Evolutionary conservation across 129 eudicot genomes (phyloP), one percentile per base, ranked within the genome.

Genomic region (Chrysanthemum lavandulifolium): DNA sequence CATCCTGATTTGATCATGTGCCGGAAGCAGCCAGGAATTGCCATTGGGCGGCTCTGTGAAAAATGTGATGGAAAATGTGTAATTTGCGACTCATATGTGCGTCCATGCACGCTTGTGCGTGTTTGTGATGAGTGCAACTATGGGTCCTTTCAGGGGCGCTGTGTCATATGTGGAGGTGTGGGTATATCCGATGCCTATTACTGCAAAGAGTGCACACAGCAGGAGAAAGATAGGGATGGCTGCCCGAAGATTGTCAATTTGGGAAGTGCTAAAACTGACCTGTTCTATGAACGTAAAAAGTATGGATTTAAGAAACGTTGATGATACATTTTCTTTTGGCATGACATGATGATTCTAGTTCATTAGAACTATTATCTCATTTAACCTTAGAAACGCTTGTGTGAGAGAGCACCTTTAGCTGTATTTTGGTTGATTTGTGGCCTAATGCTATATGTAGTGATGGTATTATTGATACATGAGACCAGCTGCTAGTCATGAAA

Each of bases 1-100:
- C 96, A 86, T 76, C 96, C 96, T 6, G 96, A 89, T 82, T 65
- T 89, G 82, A 89, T 89, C 65, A 89, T 89, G 96, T 86, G 96
- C 66, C 83, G 96, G 36, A 89, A 89, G 71, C 91, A 89, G 54
- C 96, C 96, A 14, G 96, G 96, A 57, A 89, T 89, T 11, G 96
- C 91, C n/a, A 89, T 89, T 23, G 96, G 96, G 40, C 74, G 96
- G 19, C 84, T 89, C 6, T 89, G 91, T 65, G 91, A 89, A 74
- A 89, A 89, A 73, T 80, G 84, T 60, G 96, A 89, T 50, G 96
- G 96, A 6, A 89, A 89, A 47, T 89, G 89, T 52, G 91, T 89
- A 40, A 71, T 86, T 25, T 86, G 96, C 6, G 96, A 89, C 77
- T 89, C 96, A 3, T 89, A 89, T 16, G 96, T 88, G 51, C 96